Base-by-base conservation (phyloP, 768 basidiomycete genomes). In the Gymnopilus dilepis region DNA sequence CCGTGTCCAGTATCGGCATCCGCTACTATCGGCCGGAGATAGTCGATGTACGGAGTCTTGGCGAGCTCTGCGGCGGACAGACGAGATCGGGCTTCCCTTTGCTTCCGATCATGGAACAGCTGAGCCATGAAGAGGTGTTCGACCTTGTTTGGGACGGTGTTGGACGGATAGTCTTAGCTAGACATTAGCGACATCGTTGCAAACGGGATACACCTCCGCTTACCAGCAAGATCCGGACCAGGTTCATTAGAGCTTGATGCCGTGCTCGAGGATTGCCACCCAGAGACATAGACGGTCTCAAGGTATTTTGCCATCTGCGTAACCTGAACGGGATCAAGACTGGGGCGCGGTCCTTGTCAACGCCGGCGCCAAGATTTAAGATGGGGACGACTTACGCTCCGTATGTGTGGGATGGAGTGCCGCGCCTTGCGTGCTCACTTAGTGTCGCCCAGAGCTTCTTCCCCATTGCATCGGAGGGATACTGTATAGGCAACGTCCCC, bases 291-390 rank as follows among this genome's bases (percentile, higher is more conserved):
- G 68, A 99, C 92, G 2, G 97, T 98, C 78, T 99, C 97, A 67
- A 99, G 90, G 75, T 98, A 93, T 73, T 92, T 93, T 24, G 97
- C 96, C 97, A 99, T 99, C 77, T 99, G 97, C 0, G 96, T 98
- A 51, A 98, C 86, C 77, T 99, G 97, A 6, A 99, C 95, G 0
- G 96, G 94, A 74, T 99, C 97, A 65, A 99, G 89, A 21, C 97
- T 98, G 67, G n/a, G 56, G 5, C n/a, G 30, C 22, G 31, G 41
- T 50, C 1, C 62, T 58, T 51, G 59, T 30, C 53, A 38, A 24
- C 56, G 59, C 52, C 48, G 30, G 12, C 33, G 28, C 9, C 17
- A n/a, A 34, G 47, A 9, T 33, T 11, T 30, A 21, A 19, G 53
- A 24, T 59, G 26, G 42, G 21, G 19, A n/a, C 34, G 50, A 91